Conservation (phyloP, 1,139 yeast species). For the Suhomyces yuchorum region DNA sequence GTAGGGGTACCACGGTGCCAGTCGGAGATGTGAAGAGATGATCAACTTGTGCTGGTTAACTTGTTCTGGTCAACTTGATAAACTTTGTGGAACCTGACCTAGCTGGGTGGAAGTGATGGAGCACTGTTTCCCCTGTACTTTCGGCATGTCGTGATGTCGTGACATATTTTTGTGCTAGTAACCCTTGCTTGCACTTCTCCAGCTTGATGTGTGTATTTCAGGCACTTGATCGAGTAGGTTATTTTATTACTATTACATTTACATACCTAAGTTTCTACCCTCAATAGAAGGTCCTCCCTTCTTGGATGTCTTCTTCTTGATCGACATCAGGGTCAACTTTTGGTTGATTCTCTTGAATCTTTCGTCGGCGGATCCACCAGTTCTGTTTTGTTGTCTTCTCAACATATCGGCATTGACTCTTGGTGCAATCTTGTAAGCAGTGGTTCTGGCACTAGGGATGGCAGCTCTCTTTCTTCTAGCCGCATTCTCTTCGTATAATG, state of each 20-base stretch:
- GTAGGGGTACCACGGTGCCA: not conserved
- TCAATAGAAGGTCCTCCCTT: constrained; percentile 80
- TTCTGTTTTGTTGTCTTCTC: constrained; percentile 39
- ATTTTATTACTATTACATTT: constrained; percentile 10
- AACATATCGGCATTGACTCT: constrained; percentile 56
- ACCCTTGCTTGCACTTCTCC: too few species aligned
- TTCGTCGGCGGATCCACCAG: constrained; percentile 68
- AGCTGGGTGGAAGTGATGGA: too few species aligned
- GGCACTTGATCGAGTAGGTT: not conserved
- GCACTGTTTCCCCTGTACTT: too few species aligned
- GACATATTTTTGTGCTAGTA: too few species aligned
- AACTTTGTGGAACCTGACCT: too few species aligned
- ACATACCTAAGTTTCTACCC: constrained; percentile 64
- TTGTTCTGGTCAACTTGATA: too few species aligned
- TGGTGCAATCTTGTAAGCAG: constrained; percentile 91
- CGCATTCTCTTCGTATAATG: constrained; percentile 88
- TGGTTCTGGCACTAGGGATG: constrained; percentile 85
- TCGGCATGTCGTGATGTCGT: too few species aligned
- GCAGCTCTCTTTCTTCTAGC: constrained; percentile 92
- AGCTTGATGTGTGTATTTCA: too few species aligned
- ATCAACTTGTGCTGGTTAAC: too few species aligned
- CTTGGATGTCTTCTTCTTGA: constrained; percentile 46
- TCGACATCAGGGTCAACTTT: constrained; percentile 51
- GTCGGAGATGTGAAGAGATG: too few species aligned
- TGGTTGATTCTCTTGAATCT: constrained; percentile 73